phyloP scores from a whole-genome alignment of 768 basidiomycete species.

The Rhizopogon roseolus region DNA sequence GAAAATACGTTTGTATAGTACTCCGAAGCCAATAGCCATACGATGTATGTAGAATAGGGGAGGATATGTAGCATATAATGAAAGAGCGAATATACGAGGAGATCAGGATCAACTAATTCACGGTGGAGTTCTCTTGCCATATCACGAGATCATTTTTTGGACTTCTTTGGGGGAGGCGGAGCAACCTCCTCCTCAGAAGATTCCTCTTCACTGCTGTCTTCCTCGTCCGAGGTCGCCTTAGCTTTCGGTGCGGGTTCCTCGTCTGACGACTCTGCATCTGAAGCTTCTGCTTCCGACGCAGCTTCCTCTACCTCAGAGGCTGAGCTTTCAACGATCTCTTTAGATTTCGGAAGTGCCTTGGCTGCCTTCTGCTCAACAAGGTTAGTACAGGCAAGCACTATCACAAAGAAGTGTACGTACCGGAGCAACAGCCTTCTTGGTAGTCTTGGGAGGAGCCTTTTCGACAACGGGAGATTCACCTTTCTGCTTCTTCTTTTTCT shows the following conservation, averaged over 20 bases:
- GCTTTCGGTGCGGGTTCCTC: slow-evolving; percentile 19
- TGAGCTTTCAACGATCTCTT: slow-evolving; percentile 18
- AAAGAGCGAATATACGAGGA: neutral
- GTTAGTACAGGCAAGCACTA: slow-evolving; percentile 9
- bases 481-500: slow-evolving; percentile 11
- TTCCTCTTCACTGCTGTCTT: slow-evolving; percentile 12
- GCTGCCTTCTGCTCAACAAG: slow-evolving; percentile 15
- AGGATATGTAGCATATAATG: neutral
- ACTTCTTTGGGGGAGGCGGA: slow-evolving; percentile 23
- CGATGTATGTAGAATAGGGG: neutral
- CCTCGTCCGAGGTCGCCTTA: slow-evolving; percentile 16
- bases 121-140: neutral
- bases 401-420: slow-evolving; percentile 14
- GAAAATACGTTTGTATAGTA: slow-evolving; percentile 1
- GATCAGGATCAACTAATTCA: neutral
- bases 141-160: slow-evolving; percentile 13
- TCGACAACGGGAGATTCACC: slow-evolving; percentile 28
- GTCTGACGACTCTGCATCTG: slow-evolving; percentile 12
- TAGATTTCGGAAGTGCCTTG: slow-evolving; percentile 21
- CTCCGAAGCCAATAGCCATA: neutral
- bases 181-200: slow-evolving; percentile 30
- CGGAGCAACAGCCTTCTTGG: slow-evolving; percentile 13
- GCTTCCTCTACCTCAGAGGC: slow-evolving; percentile 24
- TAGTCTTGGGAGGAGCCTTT: slow-evolving; percentile 10
- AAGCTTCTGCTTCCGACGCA: neutral